These are phyloP conservation scores for Plasmopara halstedii DNA, from an alignment of 352 stramenopile species.

Conservation along the genomic window DNA sequence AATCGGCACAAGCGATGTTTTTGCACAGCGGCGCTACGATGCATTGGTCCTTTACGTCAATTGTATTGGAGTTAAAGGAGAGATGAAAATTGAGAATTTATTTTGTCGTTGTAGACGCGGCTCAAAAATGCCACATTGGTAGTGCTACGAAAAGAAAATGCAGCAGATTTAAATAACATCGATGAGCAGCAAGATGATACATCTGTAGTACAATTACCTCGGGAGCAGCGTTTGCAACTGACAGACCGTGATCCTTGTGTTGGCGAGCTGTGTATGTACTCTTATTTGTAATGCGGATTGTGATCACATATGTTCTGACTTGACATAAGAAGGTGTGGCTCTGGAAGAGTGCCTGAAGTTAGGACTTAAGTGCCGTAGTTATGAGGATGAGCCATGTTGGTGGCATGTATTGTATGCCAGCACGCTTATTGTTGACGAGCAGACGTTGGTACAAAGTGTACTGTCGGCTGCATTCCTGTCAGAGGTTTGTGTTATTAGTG, in stretches of 20 bases:
- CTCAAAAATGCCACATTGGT: slow-evolving; percentile 66
- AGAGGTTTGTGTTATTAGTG: slow-evolving; percentile 49
- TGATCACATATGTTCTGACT: neutral
- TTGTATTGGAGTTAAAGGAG: neutral
- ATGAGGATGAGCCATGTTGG: slow-evolving; percentile 40
- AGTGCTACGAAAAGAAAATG: slow-evolving; percentile 35
- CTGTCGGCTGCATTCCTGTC: slow-evolving; percentile 61
- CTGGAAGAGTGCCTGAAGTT: slow-evolving; percentile 57
- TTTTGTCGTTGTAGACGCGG: slow-evolving; percentile 26
- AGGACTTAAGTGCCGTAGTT: slow-evolving; percentile 36
- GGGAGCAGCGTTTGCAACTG: slow-evolving; percentile 22
- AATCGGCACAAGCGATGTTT: slow-evolving; percentile 24
- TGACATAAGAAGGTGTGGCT: slow-evolving; percentile 32
- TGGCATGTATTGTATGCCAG: slow-evolving; percentile 72
- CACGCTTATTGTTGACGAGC: slow-evolving; percentile 66
- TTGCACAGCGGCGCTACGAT: slow-evolving; percentile 49
- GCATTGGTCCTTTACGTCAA: slow-evolving; percentile 32
- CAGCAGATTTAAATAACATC: slow-evolving; percentile 9
- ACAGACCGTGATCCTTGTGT: slow-evolving; percentile 53
- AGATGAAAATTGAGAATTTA: neutral
- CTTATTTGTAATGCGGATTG: neutral
- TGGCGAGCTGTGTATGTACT: slow-evolving; percentile 45
- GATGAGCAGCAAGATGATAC: slow-evolving; percentile 1
- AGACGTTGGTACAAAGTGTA: slow-evolving; percentile 56
- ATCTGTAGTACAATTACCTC: slow-evolving; percentile 3